These are phyloP conservation scores for Groenewaldozyma tartarivorans DNA, from an alignment of 805 yeast species.

Conservation along the genomic window DNA sequence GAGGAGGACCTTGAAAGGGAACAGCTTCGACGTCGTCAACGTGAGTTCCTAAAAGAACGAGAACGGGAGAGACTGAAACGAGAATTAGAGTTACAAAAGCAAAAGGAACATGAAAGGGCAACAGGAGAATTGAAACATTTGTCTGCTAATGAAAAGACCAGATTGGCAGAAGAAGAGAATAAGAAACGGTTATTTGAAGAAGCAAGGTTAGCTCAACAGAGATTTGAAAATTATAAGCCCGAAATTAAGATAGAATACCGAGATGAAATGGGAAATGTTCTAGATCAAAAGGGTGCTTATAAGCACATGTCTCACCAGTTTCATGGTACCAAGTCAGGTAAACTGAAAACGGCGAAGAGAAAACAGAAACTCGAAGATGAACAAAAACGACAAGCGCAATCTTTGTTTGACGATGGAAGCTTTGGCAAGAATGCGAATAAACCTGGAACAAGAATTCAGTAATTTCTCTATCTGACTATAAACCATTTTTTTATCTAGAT, in stretches of 20 bases:
- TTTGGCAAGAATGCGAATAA: no score
- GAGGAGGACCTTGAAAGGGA: conserved; percentile 18
- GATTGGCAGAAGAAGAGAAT: conserved; percentile 23
- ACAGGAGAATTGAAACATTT: conserved; percentile 20
- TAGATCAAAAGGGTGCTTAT: conserved; percentile 63
- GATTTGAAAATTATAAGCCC: conserved; percentile 34
- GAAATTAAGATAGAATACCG: conserved; percentile 42
- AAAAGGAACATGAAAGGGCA: conserved; percentile 16
- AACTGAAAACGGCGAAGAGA: conserved; percentile 27
- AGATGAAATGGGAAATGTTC: conserved; percentile 52
- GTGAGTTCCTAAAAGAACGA: conserved; percentile 16
- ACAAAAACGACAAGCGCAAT: conserved; percentile 14
- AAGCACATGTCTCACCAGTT: conserved; percentile 68
- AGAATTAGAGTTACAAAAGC: conserved; percentile 17
- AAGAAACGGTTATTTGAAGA: conserved; percentile 23
- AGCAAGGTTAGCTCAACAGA: conserved; percentile 22
- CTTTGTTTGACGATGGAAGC: conserved; percentile 11
- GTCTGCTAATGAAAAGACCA: conserved; percentile 26
- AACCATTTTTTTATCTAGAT: no score
- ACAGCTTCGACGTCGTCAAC: conserved; percentile 12
- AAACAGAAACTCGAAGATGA: conserved; percentile 23
- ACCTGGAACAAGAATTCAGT: no score
- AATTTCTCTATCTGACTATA: no score
- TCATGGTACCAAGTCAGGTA: conserved; percentile 47
- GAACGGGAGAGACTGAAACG: conserved; percentile 14